Base-by-base conservation (phyloP, 306 rosid genomes). In the Prunus padus region DNA sequence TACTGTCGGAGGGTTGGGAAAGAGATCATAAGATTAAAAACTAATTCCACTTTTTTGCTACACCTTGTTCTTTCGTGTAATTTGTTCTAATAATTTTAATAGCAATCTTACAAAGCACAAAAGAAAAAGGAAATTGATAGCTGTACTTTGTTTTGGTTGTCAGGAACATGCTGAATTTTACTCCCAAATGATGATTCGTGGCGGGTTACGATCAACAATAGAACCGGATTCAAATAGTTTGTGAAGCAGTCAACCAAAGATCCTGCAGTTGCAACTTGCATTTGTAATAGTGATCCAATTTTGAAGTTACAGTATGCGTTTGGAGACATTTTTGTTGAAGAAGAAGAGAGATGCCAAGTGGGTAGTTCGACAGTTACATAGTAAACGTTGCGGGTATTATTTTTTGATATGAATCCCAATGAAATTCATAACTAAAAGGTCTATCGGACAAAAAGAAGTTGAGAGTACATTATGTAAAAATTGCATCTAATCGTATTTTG, bases 91-190 rank as follows among this genome's bases (percentile, higher is more conserved):
- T 33, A 33, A 33, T 37, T 7, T 37, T 7, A 37, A 37, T 7
- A 37, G 9, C 42, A 1, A 37, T 37, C 42, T 37, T 37, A 7
- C 42, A 37, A 37, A 37, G 42, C 42, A 37, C 42, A 37, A 37
- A 37, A 37, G 9, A 37, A 37, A 6, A 37, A 7, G 42, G 42
- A 7, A 6, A 33, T 55, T 54, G 0, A 20, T n/a, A 8, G 55
- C 28, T 4, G 10, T 10, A 37, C 10, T 15, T 19, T 2, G 0
- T 42, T 14, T 20, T 40, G 37, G 16, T 55, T 56, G 28, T 22
- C 66, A 72, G 76, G 76, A 72, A 56, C 76, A 72, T 9, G 76
- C 76, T 2, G 66, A 72, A n/a, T 72, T 72, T 56, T 72, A 72
- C 76, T 56, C 76, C 52, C 76, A 72, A 42, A 72, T 72, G 76